phyloP scores from a whole-genome alignment of 208 protist genomes.

The Crithidia sp. region DNA sequence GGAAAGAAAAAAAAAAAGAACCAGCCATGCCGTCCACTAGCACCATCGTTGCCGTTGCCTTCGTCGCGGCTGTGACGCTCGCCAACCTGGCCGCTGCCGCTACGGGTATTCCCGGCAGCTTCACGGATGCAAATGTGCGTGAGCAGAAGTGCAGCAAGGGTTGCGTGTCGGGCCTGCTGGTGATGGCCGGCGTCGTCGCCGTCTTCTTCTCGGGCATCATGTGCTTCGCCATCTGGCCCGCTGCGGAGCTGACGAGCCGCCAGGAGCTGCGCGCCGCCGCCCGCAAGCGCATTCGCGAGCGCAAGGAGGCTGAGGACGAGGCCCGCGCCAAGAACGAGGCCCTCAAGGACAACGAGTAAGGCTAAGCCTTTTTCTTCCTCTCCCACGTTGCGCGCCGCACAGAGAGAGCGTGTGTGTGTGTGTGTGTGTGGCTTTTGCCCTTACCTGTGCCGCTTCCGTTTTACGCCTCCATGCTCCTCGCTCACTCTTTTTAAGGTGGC shows the following conservation, averaged over 20 bases:
- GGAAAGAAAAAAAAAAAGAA: neutral
- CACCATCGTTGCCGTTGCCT: constrained; percentile 10
- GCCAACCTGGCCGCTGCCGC: constrained; percentile 1
- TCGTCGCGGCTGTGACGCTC: constrained; percentile 22
- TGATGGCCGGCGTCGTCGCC: constrained; percentile 44
- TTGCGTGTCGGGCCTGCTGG: constrained; percentile 54
- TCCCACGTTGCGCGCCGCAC: neutral
- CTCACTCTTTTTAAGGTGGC: neutral
- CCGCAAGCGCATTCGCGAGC: constrained; percentile 45
- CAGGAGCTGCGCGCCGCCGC: constrained; percentile 50
- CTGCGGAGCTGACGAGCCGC: constrained; percentile 45
- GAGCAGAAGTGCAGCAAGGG: constrained; percentile 57
- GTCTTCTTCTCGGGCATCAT: constrained; percentile 38
- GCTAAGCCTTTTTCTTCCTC: neutral
- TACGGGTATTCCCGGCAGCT: constrained; percentile 4
- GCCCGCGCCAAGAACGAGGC: constrained; percentile 37
- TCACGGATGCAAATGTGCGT: constrained; percentile 15
- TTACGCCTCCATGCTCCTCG: neutral
- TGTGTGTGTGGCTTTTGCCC: no score
- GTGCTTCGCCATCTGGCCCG: constrained; percentile 56
- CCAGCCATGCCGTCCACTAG: constrained; percentile 15
- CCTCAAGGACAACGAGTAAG: constrained; percentile 29
- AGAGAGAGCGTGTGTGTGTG: neutral
- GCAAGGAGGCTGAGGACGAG: constrained; percentile 47
- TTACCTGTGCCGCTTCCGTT: neutral